Evolutionary conservation across 805 yeast genomes (phyloP).

Genomic region (Zygosaccharomyces kombuchaensis): DNA sequence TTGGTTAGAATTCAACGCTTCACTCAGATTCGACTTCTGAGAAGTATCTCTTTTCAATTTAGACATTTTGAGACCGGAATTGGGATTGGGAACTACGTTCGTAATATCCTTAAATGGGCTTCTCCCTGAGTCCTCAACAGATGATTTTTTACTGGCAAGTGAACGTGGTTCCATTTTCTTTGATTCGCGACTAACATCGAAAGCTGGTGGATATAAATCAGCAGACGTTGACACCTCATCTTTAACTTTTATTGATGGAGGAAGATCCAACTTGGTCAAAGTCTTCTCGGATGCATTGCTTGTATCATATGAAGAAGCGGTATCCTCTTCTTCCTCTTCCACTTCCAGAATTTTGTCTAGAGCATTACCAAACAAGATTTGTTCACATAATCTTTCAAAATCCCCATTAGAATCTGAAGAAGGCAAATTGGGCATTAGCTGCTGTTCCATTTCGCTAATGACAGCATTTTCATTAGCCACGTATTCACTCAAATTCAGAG

Average conservation of each 20-base stretch:
- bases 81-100: constrained; percentile 1
- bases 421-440: constrained; percentile 20
- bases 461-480: constrained; percentile 15
- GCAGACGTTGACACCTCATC: neutral
- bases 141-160: neutral
- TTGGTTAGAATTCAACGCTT: constrained; percentile 3
- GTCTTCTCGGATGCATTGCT: constrained; percentile 6
- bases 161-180: neutral
- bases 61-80: constrained; percentile 1
- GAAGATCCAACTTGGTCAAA: neutral
- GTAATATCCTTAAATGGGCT: constrained; percentile 14
- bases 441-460: neutral
- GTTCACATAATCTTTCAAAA: constrained; percentile 32
- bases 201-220: constrained; percentile 4
- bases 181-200: constrained; percentile 1
- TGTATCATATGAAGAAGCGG: neutral
- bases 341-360: constrained; percentile 24
- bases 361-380: constrained; percentile 29
- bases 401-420: constrained; percentile 23
- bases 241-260: neutral
- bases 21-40: constrained; percentile 12
- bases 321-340: constrained; percentile 22
- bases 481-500: constrained; percentile 32
- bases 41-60: constrained; percentile 12
- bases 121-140: neutral